Percentiles rank a stretch among this genome's conserved stretches.
Evolutionary conservation across 202 grass and related monocot species (phyloP).

Genomic region (Schoenoplectus triqueter): DNA sequence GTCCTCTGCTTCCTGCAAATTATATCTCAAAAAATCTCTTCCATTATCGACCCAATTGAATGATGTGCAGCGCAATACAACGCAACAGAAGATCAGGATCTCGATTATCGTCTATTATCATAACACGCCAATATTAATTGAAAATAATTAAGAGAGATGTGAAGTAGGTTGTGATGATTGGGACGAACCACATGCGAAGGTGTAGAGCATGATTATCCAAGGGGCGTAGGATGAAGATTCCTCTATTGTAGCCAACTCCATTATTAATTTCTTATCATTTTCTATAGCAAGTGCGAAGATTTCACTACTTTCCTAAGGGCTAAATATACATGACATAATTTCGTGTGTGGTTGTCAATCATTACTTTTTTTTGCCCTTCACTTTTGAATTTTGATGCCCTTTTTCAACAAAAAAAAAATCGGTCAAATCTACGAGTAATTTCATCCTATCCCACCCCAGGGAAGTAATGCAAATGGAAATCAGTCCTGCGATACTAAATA

Average conservation of each 20-base stretch:
- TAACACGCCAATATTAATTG: neutral
- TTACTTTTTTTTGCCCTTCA: neutral
- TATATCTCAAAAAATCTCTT: too few species aligned
- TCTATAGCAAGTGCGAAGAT: slow-evolving; percentile 11
- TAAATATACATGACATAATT: neutral
- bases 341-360: neutral
- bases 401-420: slow-evolving; percentile 14
- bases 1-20: too few species aligned
- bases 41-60: too few species aligned
- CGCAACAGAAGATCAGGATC: too few species aligned
- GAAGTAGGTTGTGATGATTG: slow-evolving; percentile 22
- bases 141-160: neutral
- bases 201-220: slow-evolving; percentile 31
- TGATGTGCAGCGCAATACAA: too few species aligned
- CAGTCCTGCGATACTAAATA: neutral
- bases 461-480: neutral
- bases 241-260: slow-evolving; percentile 25
- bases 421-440: neutral
- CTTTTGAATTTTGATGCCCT: neutral
- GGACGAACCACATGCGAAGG: slow-evolving; percentile 16
- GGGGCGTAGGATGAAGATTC: slow-evolving; percentile 10
- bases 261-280: slow-evolving; percentile 25
- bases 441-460: neutral
- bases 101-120: neutral
- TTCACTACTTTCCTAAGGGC: neutral